A percentile compares a stretch with the other conserved stretches of the same genome.
Conservation (phyloP, 2,329 filamentous ascomycete species). For the Fusarium domesticum region DNA sequence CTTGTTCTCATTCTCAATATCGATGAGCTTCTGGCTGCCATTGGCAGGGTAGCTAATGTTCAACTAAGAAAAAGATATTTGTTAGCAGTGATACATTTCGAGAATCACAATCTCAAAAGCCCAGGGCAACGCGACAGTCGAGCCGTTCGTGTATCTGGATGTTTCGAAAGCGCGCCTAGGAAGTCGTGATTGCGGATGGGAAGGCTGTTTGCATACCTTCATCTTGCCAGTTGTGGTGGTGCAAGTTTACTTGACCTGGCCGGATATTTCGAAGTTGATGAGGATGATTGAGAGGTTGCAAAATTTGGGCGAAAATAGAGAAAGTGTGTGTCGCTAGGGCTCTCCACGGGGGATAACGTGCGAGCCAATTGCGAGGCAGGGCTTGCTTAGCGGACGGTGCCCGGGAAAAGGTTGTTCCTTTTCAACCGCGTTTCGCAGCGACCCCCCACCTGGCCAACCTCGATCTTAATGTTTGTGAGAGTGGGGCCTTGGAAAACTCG, state of each 20-base stretch:
- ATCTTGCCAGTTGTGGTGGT: conserved; percentile 47
- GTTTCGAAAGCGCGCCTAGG: not conserved
- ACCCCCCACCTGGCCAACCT: not conserved
- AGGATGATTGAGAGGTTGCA: conserved; percentile 30
- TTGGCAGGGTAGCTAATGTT: conserved; percentile 90
- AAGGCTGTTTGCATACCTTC: conserved; percentile 39
- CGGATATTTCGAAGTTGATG: conserved; percentile 39
- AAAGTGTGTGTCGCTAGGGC: conserved; percentile 45
- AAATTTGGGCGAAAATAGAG: conserved; percentile 38
- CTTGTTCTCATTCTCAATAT: conserved; percentile 99
- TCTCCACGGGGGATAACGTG: conserved; percentile 24
- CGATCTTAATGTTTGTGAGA: too few relatives aligned
- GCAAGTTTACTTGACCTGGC: conserved; percentile 44
- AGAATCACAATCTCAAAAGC: conserved; percentile 2
- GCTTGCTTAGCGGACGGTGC: not conserved
- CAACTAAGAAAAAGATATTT: conserved; percentile 41
- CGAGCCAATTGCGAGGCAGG: conserved; percentile 34
- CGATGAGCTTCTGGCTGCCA: conserved; percentile 99
- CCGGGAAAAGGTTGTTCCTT: conserved; percentile 27
- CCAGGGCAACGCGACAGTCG: not conserved
- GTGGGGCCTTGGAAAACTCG: too few relatives aligned
- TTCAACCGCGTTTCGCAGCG: not conserved
- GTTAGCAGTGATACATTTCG: conserved; percentile 33
- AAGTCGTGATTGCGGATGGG: not conserved
- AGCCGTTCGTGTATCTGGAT: not conserved